Base-by-base conservation (phyloP, 73 alveolate genomes). In the Paramecium octaurelia region DNA sequence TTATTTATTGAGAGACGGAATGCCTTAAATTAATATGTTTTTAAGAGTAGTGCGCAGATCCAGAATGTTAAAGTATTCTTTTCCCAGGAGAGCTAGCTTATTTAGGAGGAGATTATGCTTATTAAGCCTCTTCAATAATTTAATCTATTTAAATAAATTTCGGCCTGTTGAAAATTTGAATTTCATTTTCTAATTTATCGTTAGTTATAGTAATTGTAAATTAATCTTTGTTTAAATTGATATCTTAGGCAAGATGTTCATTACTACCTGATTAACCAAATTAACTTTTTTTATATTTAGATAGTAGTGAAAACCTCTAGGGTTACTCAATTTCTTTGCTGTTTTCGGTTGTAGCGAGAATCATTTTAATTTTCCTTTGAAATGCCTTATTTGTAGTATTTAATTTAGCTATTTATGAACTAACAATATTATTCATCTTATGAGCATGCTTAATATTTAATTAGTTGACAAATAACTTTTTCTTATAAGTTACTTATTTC, bases 371-470 rank as follows among this genome's bases (percentile, higher is more conserved):
- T 64, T 64, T 64, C 27, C 84, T 64, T 64, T 27, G 54, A 64
- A 64, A 64, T 64, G 84, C 84, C 12, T 64, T 64, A 64, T 64
- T 64, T 8, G 84, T 64, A 3, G 84, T 64, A 64, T 64, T 64
- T 11, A 64, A 42, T 64, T 64, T 64, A 31, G 46, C 46, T 14
- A 64, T 16, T 34, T 64, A 34, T 31, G 84, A 31, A 64, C 50
- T 64, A 50, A 64, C 54, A 6, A 64, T 64, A 64, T 64, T 64
- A 64, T 64, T 64, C 46, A 64, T 64, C 12, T 64, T 73, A 18
- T 40, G 87, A 36, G 60, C 31, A 73, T 73, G 57, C 18, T 73
- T 73, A 5, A 73, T 5, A 68, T 68, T 68, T 7, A 54, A 54
- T 18, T 16, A 18, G 1, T 8, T 54, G n/a, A 54, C 24, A 34